Percentiles rank a stretch among this genome's conserved stretches.
Conservation (phyloP, 2,329 filamentous ascomycete species). For the Talaromyces atroroseus region DNA sequence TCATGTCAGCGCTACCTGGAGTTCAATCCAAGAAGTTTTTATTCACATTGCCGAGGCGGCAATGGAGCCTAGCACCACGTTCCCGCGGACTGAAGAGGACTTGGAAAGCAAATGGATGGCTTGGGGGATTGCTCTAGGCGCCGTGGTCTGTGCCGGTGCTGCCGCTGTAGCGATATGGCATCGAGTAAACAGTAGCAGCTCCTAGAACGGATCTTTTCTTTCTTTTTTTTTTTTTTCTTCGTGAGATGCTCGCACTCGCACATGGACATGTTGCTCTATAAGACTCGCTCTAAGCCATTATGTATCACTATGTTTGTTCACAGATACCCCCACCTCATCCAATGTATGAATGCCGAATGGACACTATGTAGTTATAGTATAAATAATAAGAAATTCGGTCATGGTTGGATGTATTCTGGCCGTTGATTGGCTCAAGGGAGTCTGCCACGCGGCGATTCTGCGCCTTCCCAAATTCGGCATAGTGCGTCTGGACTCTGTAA, state of each 20-base stretch:
- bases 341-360: not conserved
- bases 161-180: constrained; percentile 59
- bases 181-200: constrained; percentile 36
- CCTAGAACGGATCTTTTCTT: not conserved
- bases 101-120: constrained; percentile 70
- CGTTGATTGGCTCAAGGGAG: constrained; percentile 2
- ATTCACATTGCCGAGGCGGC: constrained; percentile 86
- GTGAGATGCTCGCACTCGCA: not conserved
- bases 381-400: too few species aligned
- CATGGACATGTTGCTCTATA: too few species aligned
- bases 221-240: not conserved
- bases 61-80: constrained; percentile 80
- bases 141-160: constrained; percentile 55
- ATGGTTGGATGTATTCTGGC: too few species aligned
- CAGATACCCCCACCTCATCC: not conserved
- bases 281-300: not conserved
- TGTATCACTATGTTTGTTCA: not conserved
- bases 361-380: not conserved
- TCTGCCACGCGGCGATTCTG: not conserved
- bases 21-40: constrained; percentile 88
- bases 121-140: constrained; percentile 78
- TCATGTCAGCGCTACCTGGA: constrained; percentile 93
- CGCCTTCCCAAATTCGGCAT: not conserved
- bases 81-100: constrained; percentile 85
- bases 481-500: not conserved